phyloP scores from a whole-genome alignment of 1,139 yeast species.

The Nematodospora anomalae region DNA sequence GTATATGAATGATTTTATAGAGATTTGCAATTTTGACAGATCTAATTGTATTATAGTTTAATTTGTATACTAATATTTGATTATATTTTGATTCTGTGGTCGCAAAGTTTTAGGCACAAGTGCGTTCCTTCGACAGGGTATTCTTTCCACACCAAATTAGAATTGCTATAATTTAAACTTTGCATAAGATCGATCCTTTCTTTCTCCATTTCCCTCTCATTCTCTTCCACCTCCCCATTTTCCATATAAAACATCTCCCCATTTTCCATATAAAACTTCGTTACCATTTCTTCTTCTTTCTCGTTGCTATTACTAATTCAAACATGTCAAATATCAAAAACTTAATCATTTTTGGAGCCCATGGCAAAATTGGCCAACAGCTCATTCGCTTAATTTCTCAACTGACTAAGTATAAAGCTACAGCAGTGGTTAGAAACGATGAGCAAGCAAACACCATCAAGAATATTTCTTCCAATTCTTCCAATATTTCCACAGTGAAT shows the following conservation, averaged over 20 bases:
- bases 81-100: neutral
- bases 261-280: too few relatives aligned
- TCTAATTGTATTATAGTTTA: neutral
- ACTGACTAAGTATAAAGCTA: conserved; percentile 28
- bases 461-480: conserved; percentile 25
- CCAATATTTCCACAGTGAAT: conserved; percentile 35
- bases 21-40: neutral
- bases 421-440: conserved; percentile 52
- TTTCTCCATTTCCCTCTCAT: too few relatives aligned
- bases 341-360: conserved; percentile 54
- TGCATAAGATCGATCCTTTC: too few relatives aligned
- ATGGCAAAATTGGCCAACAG: conserved; percentile 57
- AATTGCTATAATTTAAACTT: too few relatives aligned
- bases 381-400: conserved; percentile 25
- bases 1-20: neutral
- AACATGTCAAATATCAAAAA: conserved; percentile 8
- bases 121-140: neutral
- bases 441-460: conserved; percentile 43
- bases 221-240: too few relatives aligned
- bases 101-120: neutral
- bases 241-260: too few relatives aligned
- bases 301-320: conserved; percentile 1
- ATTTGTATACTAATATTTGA: neutral
- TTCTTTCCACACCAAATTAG: neutral
- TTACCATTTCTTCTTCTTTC: neutral